These are phyloP conservation scores for Phialocephala sp. DNA, from an alignment of 2,329 filamentous ascomycete genomes.

Conservation along the genomic window DNA sequence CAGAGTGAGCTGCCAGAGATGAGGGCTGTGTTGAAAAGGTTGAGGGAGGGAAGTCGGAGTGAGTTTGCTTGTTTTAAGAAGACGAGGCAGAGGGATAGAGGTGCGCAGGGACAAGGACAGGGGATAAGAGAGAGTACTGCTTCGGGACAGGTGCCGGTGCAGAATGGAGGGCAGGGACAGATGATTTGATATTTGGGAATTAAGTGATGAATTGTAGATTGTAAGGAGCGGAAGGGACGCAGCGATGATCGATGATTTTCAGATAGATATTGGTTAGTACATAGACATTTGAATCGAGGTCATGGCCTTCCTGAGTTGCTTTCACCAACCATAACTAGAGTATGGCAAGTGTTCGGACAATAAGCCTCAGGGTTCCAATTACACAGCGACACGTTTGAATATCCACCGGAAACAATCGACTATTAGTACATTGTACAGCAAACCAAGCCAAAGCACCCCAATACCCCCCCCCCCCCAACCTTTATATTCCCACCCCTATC, in stretches of 20 bases:
- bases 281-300: no score
- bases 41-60: conserved; percentile 80
- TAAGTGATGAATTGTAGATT: not conserved
- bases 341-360: no score
- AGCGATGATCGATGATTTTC: not conserved
- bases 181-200: not conserved
- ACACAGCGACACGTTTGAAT: no score
- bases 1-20: conserved; percentile 91
- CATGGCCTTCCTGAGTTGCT: no score
- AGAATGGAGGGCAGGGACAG: conserved; percentile 2
- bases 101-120: not conserved
- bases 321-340: no score
- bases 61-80: conserved; percentile 89
- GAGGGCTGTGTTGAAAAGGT: conserved; percentile 82
- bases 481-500: no score
- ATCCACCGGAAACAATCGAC: no score
- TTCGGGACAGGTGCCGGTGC: not conserved
- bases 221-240: not conserved
- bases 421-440: no score
- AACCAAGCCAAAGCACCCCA: no score
- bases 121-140: not conserved
- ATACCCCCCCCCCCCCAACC: no score
- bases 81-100: conserved; percentile 29
- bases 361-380: no score
- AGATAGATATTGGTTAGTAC: no score